A percentile compares a stretch with the other conserved stretches of the same genome.
Evolutionary conservation across 1,284 basidiomycete species (phyloP).

Genomic region (Heterobasidion occidentale): DNA sequence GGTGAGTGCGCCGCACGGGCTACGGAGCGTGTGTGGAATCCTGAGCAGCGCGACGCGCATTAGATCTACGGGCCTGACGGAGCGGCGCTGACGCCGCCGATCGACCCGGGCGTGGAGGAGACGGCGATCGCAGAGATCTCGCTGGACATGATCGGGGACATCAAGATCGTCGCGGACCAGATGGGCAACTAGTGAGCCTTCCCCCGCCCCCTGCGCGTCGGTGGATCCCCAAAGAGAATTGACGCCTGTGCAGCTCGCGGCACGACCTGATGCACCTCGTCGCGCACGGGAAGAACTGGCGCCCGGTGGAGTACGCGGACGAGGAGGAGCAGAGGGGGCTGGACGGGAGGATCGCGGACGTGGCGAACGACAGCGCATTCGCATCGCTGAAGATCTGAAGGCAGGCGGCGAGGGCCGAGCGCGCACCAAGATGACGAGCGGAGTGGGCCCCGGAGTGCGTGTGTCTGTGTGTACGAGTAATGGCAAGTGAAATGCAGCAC

Average conservation of each 20-base stretch:
- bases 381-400: no score
- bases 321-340: no score
- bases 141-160: neutral
- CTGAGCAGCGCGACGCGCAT: neutral
- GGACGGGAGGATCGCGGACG: no score
- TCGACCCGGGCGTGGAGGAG: neutral
- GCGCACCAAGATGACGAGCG: no score
- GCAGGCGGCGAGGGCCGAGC: no score
- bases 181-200: neutral
- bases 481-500: no score
- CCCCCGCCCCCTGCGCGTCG: neutral
- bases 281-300: neutral
- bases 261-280: neutral
- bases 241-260: neutral
- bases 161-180: neutral
- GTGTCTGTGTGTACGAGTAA: no score
- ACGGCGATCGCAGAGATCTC: neutral
- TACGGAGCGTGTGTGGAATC: neutral
- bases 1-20: neutral
- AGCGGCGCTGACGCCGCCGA: neutral
- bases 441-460: no score
- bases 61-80: neutral
- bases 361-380: no score
- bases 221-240: no score
- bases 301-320: neutral